A percentile compares a stretch with the other conserved stretches of the same genome.
phyloP scores from a whole-genome alignment of 1,284 basidiomycete genomes.

The Coriolopsis trogii region DNA sequence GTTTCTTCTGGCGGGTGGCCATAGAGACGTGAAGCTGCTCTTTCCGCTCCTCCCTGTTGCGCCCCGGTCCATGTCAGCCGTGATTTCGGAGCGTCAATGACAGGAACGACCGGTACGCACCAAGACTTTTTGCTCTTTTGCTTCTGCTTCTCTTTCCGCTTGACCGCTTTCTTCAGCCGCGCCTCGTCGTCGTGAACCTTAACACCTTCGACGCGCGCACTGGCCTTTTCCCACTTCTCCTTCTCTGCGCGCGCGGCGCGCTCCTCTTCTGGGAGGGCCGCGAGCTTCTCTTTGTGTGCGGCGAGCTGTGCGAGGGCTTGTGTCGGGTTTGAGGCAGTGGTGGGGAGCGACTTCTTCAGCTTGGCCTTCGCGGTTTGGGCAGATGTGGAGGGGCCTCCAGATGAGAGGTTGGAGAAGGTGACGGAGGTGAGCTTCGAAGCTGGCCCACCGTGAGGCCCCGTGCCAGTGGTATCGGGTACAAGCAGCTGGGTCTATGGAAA shows the following conservation, averaged over 20 bases:
- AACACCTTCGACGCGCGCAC: conserved; percentile 80
- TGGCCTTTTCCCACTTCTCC: conserved; percentile 87
- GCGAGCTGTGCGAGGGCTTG: conserved; percentile 83
- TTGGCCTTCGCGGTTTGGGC: conserved; percentile 35
- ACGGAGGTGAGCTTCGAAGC: conserved; percentile 59
- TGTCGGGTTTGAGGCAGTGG: conserved; percentile 76
- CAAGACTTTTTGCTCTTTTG: conserved; percentile 81
- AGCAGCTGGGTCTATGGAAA: conserved; percentile 69
- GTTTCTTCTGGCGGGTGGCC: conserved; percentile 86
- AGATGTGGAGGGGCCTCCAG: conserved; percentile 37
- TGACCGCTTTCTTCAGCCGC: conserved; percentile 86
- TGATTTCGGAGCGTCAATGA: background rate
- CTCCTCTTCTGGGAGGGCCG: conserved; percentile 76
- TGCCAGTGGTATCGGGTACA: conserved; percentile 54
- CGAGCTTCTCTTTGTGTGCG: conserved; percentile 74
- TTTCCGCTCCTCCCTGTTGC: conserved; percentile 80
- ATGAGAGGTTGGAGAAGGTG: conserved; percentile 67
- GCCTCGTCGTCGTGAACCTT: conserved; percentile 86
- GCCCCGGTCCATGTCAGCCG: background rate
- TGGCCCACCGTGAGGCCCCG: conserved; percentile 36
- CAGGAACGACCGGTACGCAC: conserved; percentile 47
- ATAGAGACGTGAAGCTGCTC: conserved; percentile 71
- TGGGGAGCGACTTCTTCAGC: conserved; percentile 55
- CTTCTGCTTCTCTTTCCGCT: conserved; percentile 90
- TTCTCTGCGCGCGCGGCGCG: conserved; percentile 76